Percentiles rank a stretch among this genome's conserved stretches.
These are phyloP conservation scores for Zoysia pacifica DNA, from an alignment of 176 grass and related monocot species.

Conservation along the genomic window DNA sequence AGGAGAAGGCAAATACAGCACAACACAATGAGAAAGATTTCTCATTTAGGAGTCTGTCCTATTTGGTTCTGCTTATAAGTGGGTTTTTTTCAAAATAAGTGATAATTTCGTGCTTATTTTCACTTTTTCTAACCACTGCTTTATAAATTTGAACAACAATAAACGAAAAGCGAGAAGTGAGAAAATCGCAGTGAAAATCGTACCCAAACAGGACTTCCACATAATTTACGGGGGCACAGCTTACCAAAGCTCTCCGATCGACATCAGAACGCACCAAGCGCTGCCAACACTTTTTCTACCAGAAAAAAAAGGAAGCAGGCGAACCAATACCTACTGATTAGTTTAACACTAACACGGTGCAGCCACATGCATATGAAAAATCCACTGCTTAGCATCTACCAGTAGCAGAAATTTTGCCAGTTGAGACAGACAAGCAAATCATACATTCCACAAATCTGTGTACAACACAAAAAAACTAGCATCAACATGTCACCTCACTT, in stretches of 20 bases:
- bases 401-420: background rate
- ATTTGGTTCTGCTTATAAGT: too few relatives aligned
- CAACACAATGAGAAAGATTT: too few relatives aligned
- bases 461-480: background rate
- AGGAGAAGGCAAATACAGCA: background rate
- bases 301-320: too few relatives aligned
- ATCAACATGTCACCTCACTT: slow-evolving; percentile 1
- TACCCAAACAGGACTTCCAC: background rate
- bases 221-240: slow-evolving; percentile 1
- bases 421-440: slow-evolving; percentile 3
- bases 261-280: background rate
- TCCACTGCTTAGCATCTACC: too few relatives aligned
- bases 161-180: too few relatives aligned
- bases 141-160: too few relatives aligned
- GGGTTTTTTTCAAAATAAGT: too few relatives aligned
- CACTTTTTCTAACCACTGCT: too few relatives aligned
- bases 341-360: background rate
- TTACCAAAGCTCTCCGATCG: background rate
- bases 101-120: too few relatives aligned
- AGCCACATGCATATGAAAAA: background rate
- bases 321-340: too few relatives aligned
- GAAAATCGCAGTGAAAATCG: too few relatives aligned
- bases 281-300: background rate
- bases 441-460: background rate
- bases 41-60: too few relatives aligned